These are phyloP conservation scores for Globisporangium paddicum DNA, from an alignment of 352 stramenopile genomes.

Conservation along the genomic window DNA sequence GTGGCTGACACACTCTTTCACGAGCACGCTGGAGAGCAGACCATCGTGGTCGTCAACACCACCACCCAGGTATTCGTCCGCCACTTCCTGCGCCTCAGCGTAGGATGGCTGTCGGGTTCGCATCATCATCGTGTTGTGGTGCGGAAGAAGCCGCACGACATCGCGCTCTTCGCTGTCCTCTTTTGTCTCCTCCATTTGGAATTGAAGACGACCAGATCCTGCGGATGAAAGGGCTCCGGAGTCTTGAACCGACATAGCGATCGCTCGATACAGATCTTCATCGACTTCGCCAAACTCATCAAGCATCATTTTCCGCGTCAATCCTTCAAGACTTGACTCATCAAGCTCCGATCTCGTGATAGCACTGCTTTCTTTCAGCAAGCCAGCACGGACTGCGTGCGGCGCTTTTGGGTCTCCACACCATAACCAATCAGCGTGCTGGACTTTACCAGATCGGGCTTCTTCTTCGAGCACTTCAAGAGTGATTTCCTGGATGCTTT, in stretches of 20 bases:
- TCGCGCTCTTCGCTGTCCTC: conserved; percentile 20
- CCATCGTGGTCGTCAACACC: conserved; percentile 54
- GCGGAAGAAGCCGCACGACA: not conserved
- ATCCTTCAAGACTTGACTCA: not conserved
- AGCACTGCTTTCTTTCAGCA: not conserved
- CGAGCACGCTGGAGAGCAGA: conserved; percentile 63
- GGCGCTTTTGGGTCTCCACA: not conserved
- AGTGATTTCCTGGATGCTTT: conserved; percentile 45
- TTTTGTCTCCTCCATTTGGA: conserved; percentile 28
- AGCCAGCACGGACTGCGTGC: not conserved
- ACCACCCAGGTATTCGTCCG: conserved; percentile 44
- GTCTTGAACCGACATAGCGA: conserved; percentile 15
- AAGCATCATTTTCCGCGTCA: not conserved
- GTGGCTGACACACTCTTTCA: conserved; percentile 83
- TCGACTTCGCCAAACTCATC: conserved; percentile 7
- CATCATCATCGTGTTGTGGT: not conserved
- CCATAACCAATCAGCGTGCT: conserved; percentile 16
- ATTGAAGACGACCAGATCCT: not conserved
- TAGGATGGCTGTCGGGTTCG: conserved; percentile 49
- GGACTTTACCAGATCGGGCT: conserved; percentile 27
- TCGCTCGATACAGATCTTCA: conserved; percentile 13
- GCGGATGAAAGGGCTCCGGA: not conserved
- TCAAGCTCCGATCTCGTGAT: not conserved
- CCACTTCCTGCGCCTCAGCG: conserved; percentile 53
- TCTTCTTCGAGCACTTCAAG: conserved; percentile 60